These are phyloP conservation scores for Ogataea dorogensis DNA, from an alignment of 805 yeast species.

Conservation along the genomic window DNA sequence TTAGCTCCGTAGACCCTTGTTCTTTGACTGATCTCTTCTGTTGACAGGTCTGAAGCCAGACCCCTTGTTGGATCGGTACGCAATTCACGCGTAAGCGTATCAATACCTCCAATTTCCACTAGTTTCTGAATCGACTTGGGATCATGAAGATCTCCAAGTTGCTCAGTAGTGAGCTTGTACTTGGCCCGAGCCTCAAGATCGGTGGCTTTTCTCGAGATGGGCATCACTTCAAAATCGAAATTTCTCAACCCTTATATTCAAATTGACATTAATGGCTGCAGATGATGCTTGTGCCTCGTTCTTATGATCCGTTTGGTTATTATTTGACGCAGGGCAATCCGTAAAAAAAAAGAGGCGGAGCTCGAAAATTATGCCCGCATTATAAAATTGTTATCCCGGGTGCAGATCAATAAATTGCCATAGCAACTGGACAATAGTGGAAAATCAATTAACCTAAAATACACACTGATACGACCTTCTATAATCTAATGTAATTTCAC, in stretches of 20 bases:
- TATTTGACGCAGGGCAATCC: background rate
- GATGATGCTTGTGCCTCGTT: constrained; percentile 3
- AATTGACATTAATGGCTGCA: constrained; percentile 1
- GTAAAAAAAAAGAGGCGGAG: constrained; percentile 12
- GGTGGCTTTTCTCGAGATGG: constrained; percentile 8
- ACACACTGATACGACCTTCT: constrained; percentile 4
- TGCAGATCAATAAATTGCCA: background rate
- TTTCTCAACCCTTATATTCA: background rate
- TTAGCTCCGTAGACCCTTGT: constrained; percentile 62
- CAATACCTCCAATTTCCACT: constrained; percentile 45
- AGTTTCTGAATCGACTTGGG: constrained; percentile 55
- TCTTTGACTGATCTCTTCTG: constrained; percentile 39
- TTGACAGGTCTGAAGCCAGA: constrained; percentile 31
- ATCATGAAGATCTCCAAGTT: constrained; percentile 53
- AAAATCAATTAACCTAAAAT: constrained; percentile 4
- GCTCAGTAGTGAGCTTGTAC: constrained; percentile 30
- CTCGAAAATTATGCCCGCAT: background rate
- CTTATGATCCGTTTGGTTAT: constrained; percentile 5
- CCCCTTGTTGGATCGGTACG: constrained; percentile 43
- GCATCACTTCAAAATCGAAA: constrained; percentile 2
- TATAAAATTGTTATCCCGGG: no score
- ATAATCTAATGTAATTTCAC: constrained; percentile 3
- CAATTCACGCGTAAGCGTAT: constrained; percentile 32
- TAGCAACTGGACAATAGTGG: background rate
- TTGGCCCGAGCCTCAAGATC: constrained; percentile 19